phyloP scores from a whole-genome alignment of 164 flowering plant species.

The Umbilicus rupestris region DNA sequence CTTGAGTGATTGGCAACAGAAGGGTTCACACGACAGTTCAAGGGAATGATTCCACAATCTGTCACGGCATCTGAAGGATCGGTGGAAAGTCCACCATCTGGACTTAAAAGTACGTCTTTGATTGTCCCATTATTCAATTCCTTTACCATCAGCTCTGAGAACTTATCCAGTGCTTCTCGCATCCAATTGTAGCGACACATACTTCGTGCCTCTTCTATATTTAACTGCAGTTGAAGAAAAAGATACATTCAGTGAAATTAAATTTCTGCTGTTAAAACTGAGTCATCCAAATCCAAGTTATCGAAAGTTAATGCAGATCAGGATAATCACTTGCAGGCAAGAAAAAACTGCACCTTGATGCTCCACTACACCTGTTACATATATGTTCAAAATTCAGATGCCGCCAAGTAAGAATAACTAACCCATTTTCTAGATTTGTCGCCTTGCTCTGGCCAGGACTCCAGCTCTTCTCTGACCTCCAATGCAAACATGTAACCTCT shows the following conservation, averaged over 20 bases:
- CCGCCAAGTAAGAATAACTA: constrained; percentile 12
- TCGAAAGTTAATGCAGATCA: neutral
- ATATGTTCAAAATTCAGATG: neutral
- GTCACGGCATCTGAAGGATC: neutral
- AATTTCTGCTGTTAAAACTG: neutral
- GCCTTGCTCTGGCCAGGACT: constrained; percentile 57
- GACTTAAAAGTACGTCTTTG: constrained; percentile 12
- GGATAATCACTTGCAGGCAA: neutral
- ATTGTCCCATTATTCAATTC: constrained; percentile 12
- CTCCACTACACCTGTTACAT: neutral
- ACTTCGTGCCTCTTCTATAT: constrained; percentile 37
- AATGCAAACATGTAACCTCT: constrained; percentile 61
- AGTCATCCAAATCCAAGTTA: neutral
- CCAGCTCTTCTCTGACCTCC: constrained; percentile 60
- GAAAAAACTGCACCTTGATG: neutral
- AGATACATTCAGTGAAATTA: neutral
- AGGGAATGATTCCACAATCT: neutral
- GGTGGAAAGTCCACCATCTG: constrained; percentile 12
- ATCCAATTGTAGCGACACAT: constrained; percentile 77
- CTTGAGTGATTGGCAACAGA: constrained; percentile 1
- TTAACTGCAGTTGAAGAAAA: constrained; percentile 26
- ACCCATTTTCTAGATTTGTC: constrained; percentile 55
- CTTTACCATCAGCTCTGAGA: constrained; percentile 24
- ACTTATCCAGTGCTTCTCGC: constrained; percentile 40
- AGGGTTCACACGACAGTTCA: constrained; percentile 1